Conservation (phyloP, 805 yeast genomes). For the Nakazawaea ambrosiae region DNA sequence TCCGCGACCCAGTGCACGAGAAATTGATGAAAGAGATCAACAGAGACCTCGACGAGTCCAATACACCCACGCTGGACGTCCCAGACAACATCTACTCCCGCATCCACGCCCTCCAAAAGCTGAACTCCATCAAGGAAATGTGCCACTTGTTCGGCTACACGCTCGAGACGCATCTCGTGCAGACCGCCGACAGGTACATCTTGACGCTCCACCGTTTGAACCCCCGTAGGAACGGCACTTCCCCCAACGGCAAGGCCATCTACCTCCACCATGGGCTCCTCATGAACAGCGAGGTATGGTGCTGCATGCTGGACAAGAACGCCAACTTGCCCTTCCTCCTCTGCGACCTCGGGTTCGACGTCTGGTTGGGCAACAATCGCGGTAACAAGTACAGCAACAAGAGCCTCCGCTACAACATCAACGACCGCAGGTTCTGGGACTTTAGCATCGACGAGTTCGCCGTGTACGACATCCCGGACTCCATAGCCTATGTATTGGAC, state of each 20-base stretch:
- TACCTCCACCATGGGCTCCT: conserved; percentile 88
- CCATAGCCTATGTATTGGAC: conserved; percentile 63
- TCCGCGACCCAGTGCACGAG: conserved; percentile 2
- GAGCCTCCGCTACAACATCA: conserved; percentile 40
- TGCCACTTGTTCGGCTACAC: conserved; percentile 44
- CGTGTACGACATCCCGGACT: conserved; percentile 78
- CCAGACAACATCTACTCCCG: conserved; percentile 11
- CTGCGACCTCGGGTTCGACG: conserved; percentile 80
- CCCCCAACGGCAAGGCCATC: conserved; percentile 39
- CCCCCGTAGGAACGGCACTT: conserved; percentile 12
- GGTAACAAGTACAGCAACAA: conserved; percentile 90
- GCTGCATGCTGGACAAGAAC: conserved; percentile 33
- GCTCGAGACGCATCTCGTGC: conserved; percentile 30
- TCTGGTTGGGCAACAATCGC: conserved; percentile 89
- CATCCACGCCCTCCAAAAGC: conserved; percentile 33
- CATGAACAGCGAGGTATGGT: conserved; percentile 71
- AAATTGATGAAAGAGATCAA: conserved; percentile 7
- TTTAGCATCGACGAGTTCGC: conserved; percentile 91
- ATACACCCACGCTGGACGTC: no score
- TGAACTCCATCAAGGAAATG: conserved; percentile 55
- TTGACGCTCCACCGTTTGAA: conserved; percentile 30
- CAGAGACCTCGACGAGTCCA: neutral
- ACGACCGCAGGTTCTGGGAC: conserved; percentile 66
- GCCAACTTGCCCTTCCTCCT: conserved; percentile 63
- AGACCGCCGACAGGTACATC: conserved; percentile 32